Base-by-base conservation (phyloP, 495 filamentous ascomycete genomes). In the Chaetomium tenue region DNA sequence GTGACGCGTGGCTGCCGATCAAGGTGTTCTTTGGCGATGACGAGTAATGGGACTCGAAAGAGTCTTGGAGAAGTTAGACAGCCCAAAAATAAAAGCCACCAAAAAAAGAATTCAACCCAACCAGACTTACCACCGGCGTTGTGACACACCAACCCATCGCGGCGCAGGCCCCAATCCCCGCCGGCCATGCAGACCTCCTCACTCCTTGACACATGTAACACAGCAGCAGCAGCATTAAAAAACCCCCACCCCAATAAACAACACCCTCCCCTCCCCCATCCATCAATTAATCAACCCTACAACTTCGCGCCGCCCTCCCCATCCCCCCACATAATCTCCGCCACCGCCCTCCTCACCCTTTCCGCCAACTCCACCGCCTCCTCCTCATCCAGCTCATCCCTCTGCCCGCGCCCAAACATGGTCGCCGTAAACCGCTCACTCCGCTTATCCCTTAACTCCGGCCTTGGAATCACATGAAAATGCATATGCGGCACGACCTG, bases 401-500 rank as follows among this genome's bases (percentile, higher is more conserved):
- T 80, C 75, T 86, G 81, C 12, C 93, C 92, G 26, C 89, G 79
- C 15, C 91, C 93, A 82, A 96, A 96, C 88, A 94, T 93, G 58
- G 89, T 90, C 4, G 63, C 47, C 22, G 74, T 75, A 74, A 86
- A 87, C 66, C 78, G 75, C 79, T 83, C 75, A 75, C 77, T 68
- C 77, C 79, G 25, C 66, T 72, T 63, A 47, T 72, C 74, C 70
- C 79, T 70, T 39, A 84, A 67, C 72, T 82, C 81, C 28, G 84
- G 82, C 28, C 93, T 77, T 3, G 93, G 93, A 51, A 97, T 93
- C 28, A 98, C 82, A 67, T 98, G 93, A 75, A 92, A 97, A 74
- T 97, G 93, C 7, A 93, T 88, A 75, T 97, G 93, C 23, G 87
- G 87, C 2, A 98, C 91, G 25, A 93, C 90, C 77, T 98, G 93